Evolutionary conservation across 805 yeast species (phyloP).

Genomic region (Wickerhamiella siamensis): DNA sequence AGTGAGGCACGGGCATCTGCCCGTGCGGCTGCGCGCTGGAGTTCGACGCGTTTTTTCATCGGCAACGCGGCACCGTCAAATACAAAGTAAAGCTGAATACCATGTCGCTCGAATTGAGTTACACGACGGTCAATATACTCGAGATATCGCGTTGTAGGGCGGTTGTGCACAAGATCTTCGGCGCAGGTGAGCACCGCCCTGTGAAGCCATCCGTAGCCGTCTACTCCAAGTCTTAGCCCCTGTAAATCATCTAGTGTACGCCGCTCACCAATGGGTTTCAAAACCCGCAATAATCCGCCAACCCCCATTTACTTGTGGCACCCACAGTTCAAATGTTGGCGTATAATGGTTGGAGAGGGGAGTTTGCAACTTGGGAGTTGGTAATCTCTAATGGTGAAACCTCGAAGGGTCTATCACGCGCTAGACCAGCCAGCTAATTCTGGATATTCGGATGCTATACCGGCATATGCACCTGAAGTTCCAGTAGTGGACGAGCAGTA

Average conservation of each 20-base stretch:
- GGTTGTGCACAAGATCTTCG: slow-evolving; percentile 56
- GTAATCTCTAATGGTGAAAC: background rate
- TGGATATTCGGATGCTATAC: no score
- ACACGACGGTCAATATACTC: slow-evolving; percentile 55
- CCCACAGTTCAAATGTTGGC: background rate
- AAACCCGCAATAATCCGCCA: slow-evolving; percentile 61
- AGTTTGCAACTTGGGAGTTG: background rate
- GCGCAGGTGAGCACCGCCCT: slow-evolving; percentile 74
- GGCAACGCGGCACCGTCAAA: slow-evolving; percentile 87
- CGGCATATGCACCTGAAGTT: no score
- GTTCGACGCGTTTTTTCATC: slow-evolving; percentile 60
- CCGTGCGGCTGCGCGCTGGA: slow-evolving; percentile 44
- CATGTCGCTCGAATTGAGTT: slow-evolving; percentile 48
- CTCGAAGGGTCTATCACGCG: background rate
- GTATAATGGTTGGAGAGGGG: background rate
- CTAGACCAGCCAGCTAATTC: background rate
- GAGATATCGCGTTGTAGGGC: slow-evolving; percentile 46
- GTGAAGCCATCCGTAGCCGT: slow-evolving; percentile 94
- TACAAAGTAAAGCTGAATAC: slow-evolving; percentile 72
- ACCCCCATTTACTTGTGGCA: slow-evolving; percentile 64
- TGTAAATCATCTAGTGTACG: slow-evolving; percentile 43
- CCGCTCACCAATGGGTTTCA: slow-evolving; percentile 57
- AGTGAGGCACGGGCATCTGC: slow-evolving; percentile 30
- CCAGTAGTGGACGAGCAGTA: no score
- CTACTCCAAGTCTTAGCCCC: slow-evolving; percentile 79